Evolutionary conservation across 108 stramenopile species (phyloP).

Genomic region (Nannochloropsis oceanica): DNA sequence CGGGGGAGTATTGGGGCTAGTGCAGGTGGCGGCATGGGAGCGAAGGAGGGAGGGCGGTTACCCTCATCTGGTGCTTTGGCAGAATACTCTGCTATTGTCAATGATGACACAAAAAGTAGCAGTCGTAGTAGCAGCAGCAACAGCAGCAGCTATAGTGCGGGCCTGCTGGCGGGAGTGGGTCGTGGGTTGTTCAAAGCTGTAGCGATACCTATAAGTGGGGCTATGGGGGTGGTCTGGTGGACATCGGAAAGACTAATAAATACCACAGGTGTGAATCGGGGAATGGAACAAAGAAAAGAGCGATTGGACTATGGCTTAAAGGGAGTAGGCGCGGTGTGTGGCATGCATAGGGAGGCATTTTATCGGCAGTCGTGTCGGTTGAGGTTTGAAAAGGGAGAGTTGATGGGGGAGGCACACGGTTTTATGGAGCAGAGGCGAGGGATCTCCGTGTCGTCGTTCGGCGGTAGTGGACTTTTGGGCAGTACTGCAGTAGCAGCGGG

Average conservation of each 20-base stretch:
- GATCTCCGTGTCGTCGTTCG: background rate
- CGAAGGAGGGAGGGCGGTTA: background rate
- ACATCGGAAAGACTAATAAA: background rate
- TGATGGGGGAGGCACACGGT: background rate
- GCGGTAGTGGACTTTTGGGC: too few relatives aligned
- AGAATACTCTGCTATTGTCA: background rate
- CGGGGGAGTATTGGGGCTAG: background rate
- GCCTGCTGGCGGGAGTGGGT: background rate
- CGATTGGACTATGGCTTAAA: background rate
- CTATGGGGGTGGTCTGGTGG: background rate
- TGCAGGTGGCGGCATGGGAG: background rate
- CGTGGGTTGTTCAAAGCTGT: background rate
- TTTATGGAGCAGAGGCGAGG: background rate
- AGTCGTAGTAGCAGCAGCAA: background rate
- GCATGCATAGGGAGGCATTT: background rate
- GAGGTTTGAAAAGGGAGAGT: background rate
- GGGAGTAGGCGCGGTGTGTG: background rate
- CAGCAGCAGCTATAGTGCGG: background rate
- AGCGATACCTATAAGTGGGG: background rate
- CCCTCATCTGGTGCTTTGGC: background rate
- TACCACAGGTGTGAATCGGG: background rate
- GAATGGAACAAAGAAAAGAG: background rate
- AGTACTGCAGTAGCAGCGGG: too few relatives aligned
- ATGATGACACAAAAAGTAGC: background rate
- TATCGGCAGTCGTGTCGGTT: background rate